phyloP scores from a whole-genome alignment of 1,284 basidiomycete genomes.

The Marasmius tenuissimus region DNA sequence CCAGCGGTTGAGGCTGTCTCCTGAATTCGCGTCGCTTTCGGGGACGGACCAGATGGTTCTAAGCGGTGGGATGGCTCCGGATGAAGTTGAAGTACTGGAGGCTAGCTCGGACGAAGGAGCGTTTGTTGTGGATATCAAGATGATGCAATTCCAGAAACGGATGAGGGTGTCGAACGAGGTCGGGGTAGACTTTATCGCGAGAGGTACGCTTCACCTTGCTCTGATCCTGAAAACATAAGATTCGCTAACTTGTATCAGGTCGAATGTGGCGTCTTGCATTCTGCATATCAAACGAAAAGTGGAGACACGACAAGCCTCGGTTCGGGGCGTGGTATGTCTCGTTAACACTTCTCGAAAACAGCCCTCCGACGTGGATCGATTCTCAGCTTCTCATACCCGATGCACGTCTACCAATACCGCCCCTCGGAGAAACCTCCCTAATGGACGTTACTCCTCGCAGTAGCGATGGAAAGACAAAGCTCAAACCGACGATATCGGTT shows the following conservation, averaged over 20 bases:
- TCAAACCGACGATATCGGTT: constrained; percentile 40
- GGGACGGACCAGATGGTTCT: constrained; percentile 61
- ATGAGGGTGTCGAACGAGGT: constrained; percentile 64
- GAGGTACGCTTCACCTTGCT: too few species aligned
- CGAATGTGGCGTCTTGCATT: constrained; percentile 65
- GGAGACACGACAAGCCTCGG: constrained; percentile 18
- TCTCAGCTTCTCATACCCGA: constrained; percentile 55
- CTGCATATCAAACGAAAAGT: constrained; percentile 34
- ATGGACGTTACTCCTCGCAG: constrained; percentile 2
- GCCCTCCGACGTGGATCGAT: constrained; percentile 61
- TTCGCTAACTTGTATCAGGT: too few species aligned
- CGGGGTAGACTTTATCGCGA: constrained; percentile 63
- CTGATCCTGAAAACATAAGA: too few species aligned
- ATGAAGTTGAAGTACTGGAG: constrained; percentile 53
- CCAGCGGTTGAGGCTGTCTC: constrained; percentile 53
- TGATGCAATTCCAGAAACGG: constrained; percentile 67
- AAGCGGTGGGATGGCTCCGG: constrained; percentile 46
- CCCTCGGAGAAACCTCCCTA: background rate
- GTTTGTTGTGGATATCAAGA: constrained; percentile 52
- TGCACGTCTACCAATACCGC: constrained; percentile 16
- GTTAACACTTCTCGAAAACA: constrained; percentile 55
- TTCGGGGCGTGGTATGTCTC: constrained; percentile 56
- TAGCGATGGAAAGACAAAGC: constrained; percentile 20
- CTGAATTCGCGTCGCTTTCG: constrained; percentile 47
- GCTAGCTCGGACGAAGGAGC: constrained; percentile 46